Conservation (phyloP, 768 basidiomycete genomes). For the Pleurotus pulmonarius region DNA sequence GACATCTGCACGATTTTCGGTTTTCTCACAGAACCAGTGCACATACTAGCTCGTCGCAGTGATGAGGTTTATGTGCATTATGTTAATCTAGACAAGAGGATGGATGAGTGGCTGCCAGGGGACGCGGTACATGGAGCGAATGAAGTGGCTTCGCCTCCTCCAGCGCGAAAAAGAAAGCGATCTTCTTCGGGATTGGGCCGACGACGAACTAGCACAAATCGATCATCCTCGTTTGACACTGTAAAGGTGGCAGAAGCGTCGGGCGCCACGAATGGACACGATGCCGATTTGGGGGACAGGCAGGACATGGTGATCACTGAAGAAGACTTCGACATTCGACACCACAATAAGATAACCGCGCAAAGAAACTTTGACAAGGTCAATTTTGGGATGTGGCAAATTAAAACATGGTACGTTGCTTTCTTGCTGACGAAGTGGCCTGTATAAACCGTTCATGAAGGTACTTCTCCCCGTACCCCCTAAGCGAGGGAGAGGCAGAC, state of each 20-base stretch:
- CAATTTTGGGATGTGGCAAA: conserved; percentile 80
- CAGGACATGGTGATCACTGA: conserved; percentile 57
- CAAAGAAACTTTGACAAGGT: conserved; percentile 86
- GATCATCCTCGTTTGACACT: background rate
- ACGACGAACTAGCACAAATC: background rate
- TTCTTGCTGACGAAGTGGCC: background rate
- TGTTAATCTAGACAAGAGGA: conserved; percentile 60
- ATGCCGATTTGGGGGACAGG: background rate
- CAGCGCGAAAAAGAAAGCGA: conserved; percentile 26
- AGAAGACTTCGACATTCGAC: conserved; percentile 67
- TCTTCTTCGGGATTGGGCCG: background rate
- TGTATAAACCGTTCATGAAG: conserved; percentile 31
- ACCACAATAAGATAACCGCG: conserved; percentile 62
- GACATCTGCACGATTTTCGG: background rate
- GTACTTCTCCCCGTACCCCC: conserved; percentile 94
- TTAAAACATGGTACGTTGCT: conserved; percentile 76
- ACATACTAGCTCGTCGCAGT: conserved; percentile 47
- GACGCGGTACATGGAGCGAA: conserved; percentile 10
- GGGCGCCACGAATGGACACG: background rate
- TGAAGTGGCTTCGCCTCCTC: conserved; percentile 14
- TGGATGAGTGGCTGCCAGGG: conserved; percentile 72
- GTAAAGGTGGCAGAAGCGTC: background rate
- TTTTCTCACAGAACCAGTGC: conserved; percentile 37
- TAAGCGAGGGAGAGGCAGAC: conserved; percentile 63
- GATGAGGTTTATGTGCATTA: conserved; percentile 72